Evolutionary conservation across 1,284 basidiomycete genomes (phyloP).

Genomic region (Mrakiaceae sp.): DNA sequence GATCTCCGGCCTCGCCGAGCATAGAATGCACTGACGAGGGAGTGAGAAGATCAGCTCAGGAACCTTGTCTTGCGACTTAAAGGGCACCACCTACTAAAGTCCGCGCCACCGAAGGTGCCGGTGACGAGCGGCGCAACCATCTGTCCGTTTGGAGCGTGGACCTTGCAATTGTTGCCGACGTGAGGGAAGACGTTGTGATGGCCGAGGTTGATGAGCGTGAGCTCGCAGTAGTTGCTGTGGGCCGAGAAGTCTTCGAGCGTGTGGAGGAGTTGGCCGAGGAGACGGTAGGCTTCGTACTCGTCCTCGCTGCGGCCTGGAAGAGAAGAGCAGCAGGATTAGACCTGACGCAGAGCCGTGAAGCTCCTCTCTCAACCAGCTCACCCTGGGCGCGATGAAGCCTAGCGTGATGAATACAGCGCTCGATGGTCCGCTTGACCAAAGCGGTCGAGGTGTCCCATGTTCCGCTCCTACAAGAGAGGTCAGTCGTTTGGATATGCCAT

Average conservation of each 20-base stretch:
- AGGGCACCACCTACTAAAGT: conserved; percentile 42
- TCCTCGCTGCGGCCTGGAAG: conserved; percentile 49
- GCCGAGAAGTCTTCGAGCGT: conserved; percentile 65
- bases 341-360: conserved; percentile 34
- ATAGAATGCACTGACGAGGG: conserved; percentile 17
- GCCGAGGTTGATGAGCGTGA: conserved; percentile 56
- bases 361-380: too few relatives aligned
- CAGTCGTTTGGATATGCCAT: too few relatives aligned
- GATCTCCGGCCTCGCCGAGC: conserved; percentile 41
- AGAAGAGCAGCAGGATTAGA: conserved; percentile 24
- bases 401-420: conserved; percentile 52
- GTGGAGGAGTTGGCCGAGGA: conserved; percentile 53
- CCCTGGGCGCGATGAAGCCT: conserved; percentile 18
- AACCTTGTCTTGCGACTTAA: neutral
- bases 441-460: conserved; percentile 80
- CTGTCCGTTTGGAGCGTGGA: conserved; percentile 65
- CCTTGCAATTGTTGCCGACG: conserved; percentile 67
- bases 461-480: conserved; percentile 30
- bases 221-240: conserved; percentile 80
- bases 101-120: conserved; percentile 75
- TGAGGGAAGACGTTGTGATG: conserved; percentile 73
- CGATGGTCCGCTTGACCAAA: conserved; percentile 65
- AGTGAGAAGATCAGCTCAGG: too few relatives aligned
- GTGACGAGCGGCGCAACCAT: conserved; percentile 75
- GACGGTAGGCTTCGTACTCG: conserved; percentile 68